Evolutionary conservation across 768 basidiomycete genomes (phyloP).

Genomic region (Kwoniella sp.): DNA sequence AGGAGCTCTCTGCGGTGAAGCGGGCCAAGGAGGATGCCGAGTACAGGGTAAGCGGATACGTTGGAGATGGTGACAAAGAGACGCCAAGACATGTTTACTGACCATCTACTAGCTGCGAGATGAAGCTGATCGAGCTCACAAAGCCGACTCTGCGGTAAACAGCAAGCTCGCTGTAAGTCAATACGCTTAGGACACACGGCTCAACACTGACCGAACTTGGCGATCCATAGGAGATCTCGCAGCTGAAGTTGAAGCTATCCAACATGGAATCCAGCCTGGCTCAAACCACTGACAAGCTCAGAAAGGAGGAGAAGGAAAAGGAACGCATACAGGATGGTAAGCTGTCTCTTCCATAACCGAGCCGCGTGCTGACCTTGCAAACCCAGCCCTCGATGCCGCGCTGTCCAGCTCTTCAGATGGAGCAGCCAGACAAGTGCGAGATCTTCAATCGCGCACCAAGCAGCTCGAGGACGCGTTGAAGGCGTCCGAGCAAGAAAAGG

Average conservation of each 20-base stretch:
- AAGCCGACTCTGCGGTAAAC: conserved; percentile 25
- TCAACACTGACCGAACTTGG: background rate
- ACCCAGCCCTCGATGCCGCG: conserved; percentile 16
- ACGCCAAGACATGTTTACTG: background rate
- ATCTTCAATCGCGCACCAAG: background rate
- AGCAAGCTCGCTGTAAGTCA: conserved; percentile 22
- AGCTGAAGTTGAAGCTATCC: conserved; percentile 31
- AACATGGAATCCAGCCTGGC: conserved; percentile 42
- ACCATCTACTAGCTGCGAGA: conserved; percentile 21
- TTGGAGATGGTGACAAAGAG: background rate
- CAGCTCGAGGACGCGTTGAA: conserved; percentile 17
- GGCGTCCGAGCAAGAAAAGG: conserved; percentile 27
- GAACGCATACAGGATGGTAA: conserved; percentile 38
- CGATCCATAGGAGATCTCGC: conserved; percentile 35
- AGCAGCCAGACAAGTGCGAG: conserved; percentile 2
- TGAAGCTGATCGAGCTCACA: conserved; percentile 36
- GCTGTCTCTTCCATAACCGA: background rate
- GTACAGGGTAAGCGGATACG: conserved; percentile 26
- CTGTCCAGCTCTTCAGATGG: conserved; percentile 8
- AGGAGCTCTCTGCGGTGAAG: conserved; percentile 18
- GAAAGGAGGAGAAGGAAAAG: conserved; percentile 41
- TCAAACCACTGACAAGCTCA: conserved; percentile 28
- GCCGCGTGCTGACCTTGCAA: background rate
- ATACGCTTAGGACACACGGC: background rate
- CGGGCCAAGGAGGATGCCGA: conserved; percentile 34